Evolutionary conservation across 1,284 basidiomycete species (phyloP), one percentile per base, ranked within the genome.

Genomic region (Trichosporon faecale): DNA sequence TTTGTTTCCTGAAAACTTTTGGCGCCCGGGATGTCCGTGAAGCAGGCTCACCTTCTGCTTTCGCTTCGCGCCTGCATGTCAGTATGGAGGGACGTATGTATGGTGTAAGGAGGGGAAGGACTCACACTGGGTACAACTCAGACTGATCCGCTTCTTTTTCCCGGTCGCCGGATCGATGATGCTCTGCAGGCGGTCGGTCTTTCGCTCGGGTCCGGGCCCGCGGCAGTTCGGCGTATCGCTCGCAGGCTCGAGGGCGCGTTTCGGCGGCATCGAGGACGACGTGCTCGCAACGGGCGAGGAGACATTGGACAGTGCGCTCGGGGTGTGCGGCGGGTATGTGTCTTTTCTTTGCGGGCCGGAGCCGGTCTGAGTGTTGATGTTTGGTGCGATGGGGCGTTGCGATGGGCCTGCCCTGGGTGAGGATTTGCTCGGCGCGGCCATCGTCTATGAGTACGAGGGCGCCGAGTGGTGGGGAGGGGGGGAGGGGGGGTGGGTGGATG

Each of bases 101-200:
- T 9, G 63, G 8, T 11, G 12, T 18, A n/a, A 18, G 25, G 46
- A 14, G 31, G 16, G 7, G 16, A 8, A 12, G 18, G 9, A 80
- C 82, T 75, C 72, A 82, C 82, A 84, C 65, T 84, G 83, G 1
- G 81, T 80, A 72, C 83, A 84, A 66, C 81, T 82, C 55, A 84
- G 71, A 66, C 82, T 83, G 70, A 84, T 73, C 23, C 83, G 70
- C 72, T 83, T 83, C 79, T 84, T 84, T 75, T 84, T 84, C 23
- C 77, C 70, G 27, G 72, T 70, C 11, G 68, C 55, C 2, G 73
- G 73, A 27, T 74, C 73, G 55, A 72, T 74, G 69, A 69, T 70
- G 67, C 70, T 72, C 60, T 70, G 66, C 3, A 66, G 37, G 21
- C 72, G 66, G 23, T 75, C 73, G 64, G 64, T 72, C 60, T 77